Base-by-base conservation (phyloP, 1,139 yeast species). In the Hemisphaericaspora lyxosophila region DNA sequence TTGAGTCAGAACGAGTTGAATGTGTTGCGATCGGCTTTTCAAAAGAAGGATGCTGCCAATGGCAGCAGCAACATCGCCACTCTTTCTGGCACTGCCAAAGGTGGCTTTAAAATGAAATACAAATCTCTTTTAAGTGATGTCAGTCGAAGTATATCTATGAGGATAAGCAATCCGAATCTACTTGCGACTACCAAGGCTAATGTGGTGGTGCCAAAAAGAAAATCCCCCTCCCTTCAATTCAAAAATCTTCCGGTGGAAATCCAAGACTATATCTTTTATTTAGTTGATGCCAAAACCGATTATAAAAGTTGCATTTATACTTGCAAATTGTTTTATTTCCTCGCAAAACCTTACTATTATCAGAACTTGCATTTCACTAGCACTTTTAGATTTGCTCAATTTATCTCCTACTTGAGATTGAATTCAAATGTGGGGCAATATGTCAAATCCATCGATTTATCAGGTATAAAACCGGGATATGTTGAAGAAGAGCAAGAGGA, bases 331-430 rank as follows among this genome's bases (percentile, higher is more conserved):
- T 73, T 82, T 46, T 74, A 81, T 51, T 59, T 55, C 32, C 62
- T 76, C n/a, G 68, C 80, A 7, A 78, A 80, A 49, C 73, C 73
- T 2, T 64, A 70, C 24, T 60, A 85, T 15, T 87, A 85, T 54
- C 57, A 64, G 15, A 47, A 60, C n/a, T 76, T 89, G 11, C 47
- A 51, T 12, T 74, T 87, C 48, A 71, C 77, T 0, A 80, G 92
- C 4, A 80, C 89, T 4, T 87, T 82, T 53, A 63, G 95, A 34
- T 75, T 85, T 40, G 92, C 86, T 1, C 95, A 86, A 58, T 81
- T 87, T 53, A 78, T 87, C 7, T 71, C 89, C 1, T 72, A 80
- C 7, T 59, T 87, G 14, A 65, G 85, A 32, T 64, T 74, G 35
- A 75, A 75, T 47, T 69, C 76, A 2, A 65, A 64, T 4, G 70